Conservation (phyloP, 2,329 filamentous ascomycete genomes). For the Exophiala bonariae region DNA sequence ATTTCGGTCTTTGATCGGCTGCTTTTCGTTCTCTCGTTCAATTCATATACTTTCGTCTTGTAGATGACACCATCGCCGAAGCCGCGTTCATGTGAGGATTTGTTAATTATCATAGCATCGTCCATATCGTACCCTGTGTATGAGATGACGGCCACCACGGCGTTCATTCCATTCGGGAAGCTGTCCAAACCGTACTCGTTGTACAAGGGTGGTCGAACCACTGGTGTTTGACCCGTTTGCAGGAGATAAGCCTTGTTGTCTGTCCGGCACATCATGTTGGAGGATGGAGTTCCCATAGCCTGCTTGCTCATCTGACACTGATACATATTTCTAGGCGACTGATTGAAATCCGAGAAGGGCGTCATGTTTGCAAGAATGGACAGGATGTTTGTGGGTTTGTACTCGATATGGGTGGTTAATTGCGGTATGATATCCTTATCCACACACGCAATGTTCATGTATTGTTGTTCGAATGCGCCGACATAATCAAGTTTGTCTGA, state of each 20-base stretch:
- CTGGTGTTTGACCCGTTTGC: conserved; percentile 92
- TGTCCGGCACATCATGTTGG: conserved; percentile 79
- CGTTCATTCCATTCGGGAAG: conserved; percentile 95
- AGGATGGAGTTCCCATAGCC: conserved; percentile 94
- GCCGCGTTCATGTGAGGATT: conserved; percentile 90
- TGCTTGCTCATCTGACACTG: conserved; percentile 99
- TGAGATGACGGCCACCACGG: conserved; percentile 94
- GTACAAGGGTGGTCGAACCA: conserved; percentile 88
- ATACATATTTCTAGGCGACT: conserved; percentile 98
- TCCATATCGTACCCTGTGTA: conserved; percentile 99
- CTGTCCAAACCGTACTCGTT: conserved; percentile 97
- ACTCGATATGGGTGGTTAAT: conserved; percentile 89
- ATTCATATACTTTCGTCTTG: conserved; percentile 89
- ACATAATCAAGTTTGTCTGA: conserved; percentile 84
- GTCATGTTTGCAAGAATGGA: conserved; percentile 99
- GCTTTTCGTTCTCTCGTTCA: conserved; percentile 71
- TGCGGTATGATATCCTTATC: conserved; percentile 84
- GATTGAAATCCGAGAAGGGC: conserved; percentile 97
- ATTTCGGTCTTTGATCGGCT: conserved; percentile 68
- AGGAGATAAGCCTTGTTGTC: conserved; percentile 97
- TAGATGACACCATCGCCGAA: conserved; percentile 96
- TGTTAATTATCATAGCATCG: conserved; percentile 99
- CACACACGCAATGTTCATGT: conserved; percentile 96
- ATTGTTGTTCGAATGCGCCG: conserved; percentile 92
- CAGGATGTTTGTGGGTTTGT: conserved; percentile 91